These are phyloP conservation scores for Cenchrus americanus DNA, from an alignment of 176 grass and related monocot genomes.

Conservation along the genomic window DNA sequence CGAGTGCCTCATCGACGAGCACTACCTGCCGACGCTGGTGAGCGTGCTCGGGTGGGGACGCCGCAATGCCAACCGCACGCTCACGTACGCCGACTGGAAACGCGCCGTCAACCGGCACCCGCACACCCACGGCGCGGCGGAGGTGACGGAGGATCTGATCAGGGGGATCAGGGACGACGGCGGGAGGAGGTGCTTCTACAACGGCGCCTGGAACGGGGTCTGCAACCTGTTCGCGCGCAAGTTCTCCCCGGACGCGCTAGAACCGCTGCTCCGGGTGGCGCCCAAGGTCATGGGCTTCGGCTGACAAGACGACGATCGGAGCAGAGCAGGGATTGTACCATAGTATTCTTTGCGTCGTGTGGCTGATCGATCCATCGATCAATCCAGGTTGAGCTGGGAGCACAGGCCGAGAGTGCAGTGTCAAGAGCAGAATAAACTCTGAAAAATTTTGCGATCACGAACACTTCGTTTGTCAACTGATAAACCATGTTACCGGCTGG, in stretches of 20 bases:
- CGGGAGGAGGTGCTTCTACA: constrained; percentile 49
- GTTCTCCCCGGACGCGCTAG: constrained; percentile 61
- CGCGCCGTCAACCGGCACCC: constrained; percentile 43
- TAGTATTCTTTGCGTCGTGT: constrained; percentile 1
- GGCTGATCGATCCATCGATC: not conserved
- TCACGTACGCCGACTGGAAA: constrained; percentile 69
- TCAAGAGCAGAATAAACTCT: not conserved
- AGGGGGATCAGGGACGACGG: constrained; percentile 55
- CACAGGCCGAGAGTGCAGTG: not conserved
- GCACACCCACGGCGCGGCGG: constrained; percentile 7
- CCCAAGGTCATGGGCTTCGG: constrained; percentile 59
- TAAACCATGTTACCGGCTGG: not conserved
- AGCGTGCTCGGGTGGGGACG: constrained; percentile 33
- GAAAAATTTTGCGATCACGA: not conserved
- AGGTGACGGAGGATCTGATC: constrained; percentile 50
- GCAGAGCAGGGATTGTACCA: not conserved
- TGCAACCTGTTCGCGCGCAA: constrained; percentile 81
- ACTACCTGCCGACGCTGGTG: constrained; percentile 74
- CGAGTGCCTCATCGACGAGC: constrained; percentile 71
- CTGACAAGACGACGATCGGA: not conserved
- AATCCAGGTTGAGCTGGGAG: not conserved
- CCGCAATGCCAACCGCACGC: constrained; percentile 58
- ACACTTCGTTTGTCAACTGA: constrained; percentile 7
- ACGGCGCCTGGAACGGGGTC: constrained; percentile 35
- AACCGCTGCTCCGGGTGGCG: constrained; percentile 53